A percentile compares a stretch with the other conserved stretches of the same genome.
phyloP scores from a whole-genome alignment of 345 rosid species.

The Brassica napus region DNA sequence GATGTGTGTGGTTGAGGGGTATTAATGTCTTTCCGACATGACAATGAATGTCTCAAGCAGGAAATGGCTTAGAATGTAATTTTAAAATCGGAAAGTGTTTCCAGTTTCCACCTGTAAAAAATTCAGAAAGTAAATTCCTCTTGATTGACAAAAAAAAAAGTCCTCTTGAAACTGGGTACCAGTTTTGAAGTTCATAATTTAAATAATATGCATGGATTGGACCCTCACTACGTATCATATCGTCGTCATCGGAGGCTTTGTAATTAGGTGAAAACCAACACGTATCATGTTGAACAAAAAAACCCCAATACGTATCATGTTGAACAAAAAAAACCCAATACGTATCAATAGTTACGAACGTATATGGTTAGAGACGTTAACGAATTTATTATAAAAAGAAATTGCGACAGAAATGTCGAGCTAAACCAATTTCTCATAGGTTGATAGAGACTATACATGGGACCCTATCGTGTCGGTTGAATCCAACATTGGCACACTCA shows the following conservation, averaged over 20 bases:
- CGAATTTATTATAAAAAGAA: not conserved
- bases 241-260: not conserved
- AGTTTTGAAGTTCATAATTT: not conserved
- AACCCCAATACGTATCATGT: no score
- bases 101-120: no score
- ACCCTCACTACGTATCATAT: not conserved
- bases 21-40: no score
- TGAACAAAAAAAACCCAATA: not conserved
- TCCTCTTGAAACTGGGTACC: not conserved
- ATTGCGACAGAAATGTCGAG: not conserved
- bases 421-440: not conserved
- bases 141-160: no score
- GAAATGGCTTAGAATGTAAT: no score
- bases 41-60: no score
- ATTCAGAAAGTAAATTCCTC: no score
- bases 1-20: no score
- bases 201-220: not conserved
- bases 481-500: conserved; percentile 16
- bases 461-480: conserved; percentile 27
- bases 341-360: not conserved
- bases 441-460: conserved; percentile 16
- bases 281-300: no score
- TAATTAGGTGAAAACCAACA: not conserved
- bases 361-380: conserved; percentile 5
- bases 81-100: no score